Evolutionary conservation across 352 stramenopile genomes (phyloP).

Genomic region (Phytophthora chlamydospora): DNA sequence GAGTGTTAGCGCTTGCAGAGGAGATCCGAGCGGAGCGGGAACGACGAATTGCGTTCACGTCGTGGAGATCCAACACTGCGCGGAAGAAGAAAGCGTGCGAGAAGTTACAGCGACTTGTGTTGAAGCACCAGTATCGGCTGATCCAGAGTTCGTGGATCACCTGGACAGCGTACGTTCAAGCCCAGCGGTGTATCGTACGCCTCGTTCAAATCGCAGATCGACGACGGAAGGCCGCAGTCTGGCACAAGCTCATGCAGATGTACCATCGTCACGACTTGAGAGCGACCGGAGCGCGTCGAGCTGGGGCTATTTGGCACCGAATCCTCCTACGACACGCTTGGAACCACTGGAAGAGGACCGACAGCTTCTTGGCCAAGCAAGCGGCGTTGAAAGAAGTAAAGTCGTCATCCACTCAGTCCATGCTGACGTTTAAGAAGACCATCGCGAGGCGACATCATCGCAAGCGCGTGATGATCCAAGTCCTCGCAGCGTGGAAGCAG

Average conservation of each 20-base stretch:
- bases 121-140: constrained; percentile 10
- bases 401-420: constrained; percentile 8
- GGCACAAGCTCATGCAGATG: constrained; percentile 19
- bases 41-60: constrained; percentile 13
- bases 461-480: not conserved
- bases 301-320: constrained; percentile 21
- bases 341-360: constrained; percentile 25
- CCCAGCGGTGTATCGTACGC: constrained; percentile 1
- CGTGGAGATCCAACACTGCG: constrained; percentile 19
- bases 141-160: constrained; percentile 6
- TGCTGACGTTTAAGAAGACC: constrained; percentile 16
- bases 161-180: constrained; percentile 5
- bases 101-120: constrained; percentile 7
- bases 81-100: constrained; percentile 12
- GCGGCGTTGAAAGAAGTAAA: constrained; percentile 5
- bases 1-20: constrained; percentile 18
- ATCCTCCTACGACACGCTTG: constrained; percentile 23
- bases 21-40: constrained; percentile 16
- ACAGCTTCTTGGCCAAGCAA: constrained; percentile 4
- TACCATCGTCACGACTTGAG: constrained; percentile 4
- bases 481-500: constrained; percentile 19
- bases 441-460: constrained; percentile 17
- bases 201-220: not conserved
- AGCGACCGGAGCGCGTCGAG: constrained; percentile 10
- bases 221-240: constrained; percentile 20